Conservation (phyloP, 2,329 filamentous ascomycete genomes). For the Verticillium nonalfalfae region DNA sequence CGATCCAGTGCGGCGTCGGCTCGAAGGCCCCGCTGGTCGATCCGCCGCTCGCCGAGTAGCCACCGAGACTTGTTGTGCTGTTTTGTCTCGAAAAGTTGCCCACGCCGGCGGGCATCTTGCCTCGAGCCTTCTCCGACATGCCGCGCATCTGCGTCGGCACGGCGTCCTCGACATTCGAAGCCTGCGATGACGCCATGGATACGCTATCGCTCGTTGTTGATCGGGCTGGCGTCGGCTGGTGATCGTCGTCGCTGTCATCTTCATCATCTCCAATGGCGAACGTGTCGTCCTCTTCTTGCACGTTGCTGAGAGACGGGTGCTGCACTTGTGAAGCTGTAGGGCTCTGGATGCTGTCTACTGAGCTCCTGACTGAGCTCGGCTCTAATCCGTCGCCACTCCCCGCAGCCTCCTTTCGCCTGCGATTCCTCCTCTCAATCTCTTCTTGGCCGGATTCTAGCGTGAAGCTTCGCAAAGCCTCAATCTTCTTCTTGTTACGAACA, state of each 20-base stretch:
- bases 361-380: conserved; percentile 47
- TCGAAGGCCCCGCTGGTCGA: conserved; percentile 60
- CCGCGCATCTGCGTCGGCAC: conserved; percentile 77
- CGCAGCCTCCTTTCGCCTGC: conserved; percentile 59
- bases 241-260: conserved; percentile 45
- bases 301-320: conserved; percentile 61
- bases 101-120: conserved; percentile 85
- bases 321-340: conserved; percentile 49
- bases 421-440: conserved; percentile 77
- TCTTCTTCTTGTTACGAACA: conserved; percentile 71
- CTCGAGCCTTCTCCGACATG: conserved; percentile 95
- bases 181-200: conserved; percentile 62
- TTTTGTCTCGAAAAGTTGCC: conserved; percentile 86
- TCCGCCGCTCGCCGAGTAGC: conserved; percentile 49
- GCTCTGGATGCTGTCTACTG: conserved; percentile 62
- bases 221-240: conserved; percentile 50
- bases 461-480: conserved; percentile 79
- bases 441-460: conserved; percentile 88
- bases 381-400: conserved; percentile 45
- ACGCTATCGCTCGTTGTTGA: conserved; percentile 59
- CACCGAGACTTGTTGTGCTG: conserved; percentile 73
- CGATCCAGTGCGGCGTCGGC: conserved; percentile 80
- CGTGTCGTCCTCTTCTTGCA: conserved; percentile 60
- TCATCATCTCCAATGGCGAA: conserved; percentile 91
- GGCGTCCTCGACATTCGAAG: conserved; percentile 64